These are phyloP conservation scores for Karstenula rhodostoma DNA, from an alignment of 2,329 filamentous ascomycete species.

Conservation along the genomic window DNA sequence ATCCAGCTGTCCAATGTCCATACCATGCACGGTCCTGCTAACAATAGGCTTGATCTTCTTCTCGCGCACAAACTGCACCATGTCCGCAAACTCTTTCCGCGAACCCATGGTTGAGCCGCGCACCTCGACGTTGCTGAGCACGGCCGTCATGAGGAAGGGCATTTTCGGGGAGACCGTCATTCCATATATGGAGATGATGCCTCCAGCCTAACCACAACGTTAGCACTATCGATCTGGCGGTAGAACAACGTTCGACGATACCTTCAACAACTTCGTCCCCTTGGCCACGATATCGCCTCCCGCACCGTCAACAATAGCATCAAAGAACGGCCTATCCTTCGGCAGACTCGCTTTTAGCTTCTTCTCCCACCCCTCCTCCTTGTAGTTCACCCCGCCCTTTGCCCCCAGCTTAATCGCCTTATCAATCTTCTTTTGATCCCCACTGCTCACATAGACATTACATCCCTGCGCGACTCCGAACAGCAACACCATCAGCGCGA, in stretches of 20 bases:
- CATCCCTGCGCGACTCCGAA: conserved; percentile 78
- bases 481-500: conserved; percentile 81
- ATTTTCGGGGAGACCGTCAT: conserved; percentile 90
- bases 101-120: conserved; percentile 91
- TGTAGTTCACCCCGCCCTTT: conserved; percentile 83
- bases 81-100: conserved; percentile 85
- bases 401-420: conserved; percentile 78
- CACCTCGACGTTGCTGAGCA: conserved; percentile 87
- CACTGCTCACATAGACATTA: conserved; percentile 82
- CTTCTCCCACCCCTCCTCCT: conserved; percentile 81
- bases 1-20: conserved; percentile 81
- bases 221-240: background rate
- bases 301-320: conserved; percentile 89
- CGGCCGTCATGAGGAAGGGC: conserved; percentile 84
- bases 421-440: conserved; percentile 76
- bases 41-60: conserved; percentile 80
- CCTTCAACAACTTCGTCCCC: conserved; percentile 73
- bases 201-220: conserved; percentile 65
- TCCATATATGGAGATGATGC: conserved; percentile 85
- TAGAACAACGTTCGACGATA: conserved; percentile 24
- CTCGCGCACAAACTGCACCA: conserved; percentile 81
- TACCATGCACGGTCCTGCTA: conserved; percentile 74
- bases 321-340: conserved; percentile 71
- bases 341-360: conserved; percentile 71
- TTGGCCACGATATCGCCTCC: conserved; percentile 83